A percentile compares a stretch with the other conserved stretches of the same genome.
Evolutionary conservation across 495 filamentous ascomycete species (phyloP).

Genomic region (Hypoxylon fuscum): DNA sequence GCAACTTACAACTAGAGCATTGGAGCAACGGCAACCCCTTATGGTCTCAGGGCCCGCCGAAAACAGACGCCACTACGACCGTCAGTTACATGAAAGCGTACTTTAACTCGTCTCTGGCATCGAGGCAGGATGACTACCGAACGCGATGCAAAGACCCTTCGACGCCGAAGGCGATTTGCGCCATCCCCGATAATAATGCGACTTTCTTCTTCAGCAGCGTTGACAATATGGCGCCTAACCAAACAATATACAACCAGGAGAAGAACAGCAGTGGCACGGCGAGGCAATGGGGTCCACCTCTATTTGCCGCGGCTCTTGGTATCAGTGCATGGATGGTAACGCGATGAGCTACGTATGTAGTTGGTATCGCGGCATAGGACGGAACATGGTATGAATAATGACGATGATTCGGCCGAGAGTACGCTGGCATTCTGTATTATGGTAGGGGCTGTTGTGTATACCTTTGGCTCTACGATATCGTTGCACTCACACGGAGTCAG

Average conservation of each 20-base stretch:
- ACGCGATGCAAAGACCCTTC: constrained; percentile 57
- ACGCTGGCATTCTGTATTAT: not conserved
- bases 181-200: constrained; percentile 64
- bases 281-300: constrained; percentile 14
- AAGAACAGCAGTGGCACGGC: constrained; percentile 21
- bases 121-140: constrained; percentile 55
- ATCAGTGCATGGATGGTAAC: constrained; percentile 29
- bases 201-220: constrained; percentile 69
- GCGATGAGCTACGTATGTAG: constrained; percentile 21
- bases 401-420: constrained; percentile 6
- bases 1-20: constrained; percentile 74
- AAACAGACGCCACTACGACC: constrained; percentile 64
- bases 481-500: not conserved
- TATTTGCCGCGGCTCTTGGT: constrained; percentile 28
- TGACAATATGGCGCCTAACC: constrained; percentile 64
- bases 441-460: constrained; percentile 1
- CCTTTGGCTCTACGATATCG: constrained; percentile 8
- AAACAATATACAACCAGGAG: constrained; percentile 58
- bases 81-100: constrained; percentile 77
- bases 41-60: constrained; percentile 77
- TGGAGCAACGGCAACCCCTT: constrained; percentile 78
- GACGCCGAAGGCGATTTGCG: constrained; percentile 59
- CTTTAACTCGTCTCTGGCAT: constrained; percentile 70
- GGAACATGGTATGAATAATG: constrained; percentile 8
- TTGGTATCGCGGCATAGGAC: not conserved